Percentiles rank a stretch among this genome's conserved stretches.
Evolutionary conservation across 768 basidiomycete genomes (phyloP).

Genomic region (Calocera cornea): DNA sequence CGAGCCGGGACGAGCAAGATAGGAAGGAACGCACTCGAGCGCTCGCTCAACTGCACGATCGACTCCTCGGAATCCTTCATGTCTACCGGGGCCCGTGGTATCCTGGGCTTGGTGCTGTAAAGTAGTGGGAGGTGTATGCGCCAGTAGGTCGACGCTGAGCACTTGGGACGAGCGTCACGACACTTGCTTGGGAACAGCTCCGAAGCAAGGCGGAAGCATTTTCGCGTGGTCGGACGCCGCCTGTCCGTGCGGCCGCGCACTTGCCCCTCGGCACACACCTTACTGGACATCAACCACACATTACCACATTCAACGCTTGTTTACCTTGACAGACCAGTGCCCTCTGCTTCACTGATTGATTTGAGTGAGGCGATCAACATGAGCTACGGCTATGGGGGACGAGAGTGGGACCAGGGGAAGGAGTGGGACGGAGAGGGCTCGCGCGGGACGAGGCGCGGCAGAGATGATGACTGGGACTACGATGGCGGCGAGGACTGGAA

Average conservation of each 20-base stretch:
- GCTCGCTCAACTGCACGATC: no score
- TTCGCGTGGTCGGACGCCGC: neutral
- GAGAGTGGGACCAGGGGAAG: conserved; percentile 81
- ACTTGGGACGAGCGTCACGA: neutral
- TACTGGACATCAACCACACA: neutral
- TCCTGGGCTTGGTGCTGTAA: no score
- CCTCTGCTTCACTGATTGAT: no score
- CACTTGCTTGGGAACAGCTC: neutral
- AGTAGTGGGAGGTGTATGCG: neutral
- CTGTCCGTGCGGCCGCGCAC: neutral
- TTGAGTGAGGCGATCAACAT: neutral
- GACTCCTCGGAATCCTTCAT: no score
- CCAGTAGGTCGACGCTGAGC: neutral
- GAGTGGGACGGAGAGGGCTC: conserved; percentile 2
- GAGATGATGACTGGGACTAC: conserved; percentile 41
- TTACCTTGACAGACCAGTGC: no score
- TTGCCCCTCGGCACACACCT: neutral
- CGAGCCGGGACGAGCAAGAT: no score
- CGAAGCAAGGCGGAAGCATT: neutral
- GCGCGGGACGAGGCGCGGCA: neutral
- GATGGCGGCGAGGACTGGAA: conserved; percentile 49
- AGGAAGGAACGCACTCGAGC: no score
- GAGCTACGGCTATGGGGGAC: conserved; percentile 16
- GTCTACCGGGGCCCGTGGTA: no score
- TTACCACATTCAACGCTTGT: neutral